Conservation (phyloP, 495 filamentous ascomycete genomes). For the Neurospora sp. region DNA sequence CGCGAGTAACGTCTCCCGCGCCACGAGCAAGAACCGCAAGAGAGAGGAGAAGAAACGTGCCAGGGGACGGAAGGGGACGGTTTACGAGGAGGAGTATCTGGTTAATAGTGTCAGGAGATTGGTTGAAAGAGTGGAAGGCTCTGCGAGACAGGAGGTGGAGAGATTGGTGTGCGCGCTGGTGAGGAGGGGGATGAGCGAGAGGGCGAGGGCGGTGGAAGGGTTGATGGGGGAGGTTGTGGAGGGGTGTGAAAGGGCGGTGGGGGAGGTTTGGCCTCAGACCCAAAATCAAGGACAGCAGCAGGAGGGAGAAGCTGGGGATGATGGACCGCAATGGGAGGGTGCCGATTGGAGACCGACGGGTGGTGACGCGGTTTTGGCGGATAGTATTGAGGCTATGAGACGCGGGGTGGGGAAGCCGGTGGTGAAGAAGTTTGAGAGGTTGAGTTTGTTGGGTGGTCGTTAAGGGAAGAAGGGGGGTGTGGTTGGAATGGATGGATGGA, state of each 20-base stretch:
- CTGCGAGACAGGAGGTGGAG: conserved; percentile 51
- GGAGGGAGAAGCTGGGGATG: background rate
- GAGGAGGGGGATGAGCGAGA: conserved; percentile 76
- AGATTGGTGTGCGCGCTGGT: conserved; percentile 63
- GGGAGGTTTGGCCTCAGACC: conserved; percentile 66
- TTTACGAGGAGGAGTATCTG: conserved; percentile 97
- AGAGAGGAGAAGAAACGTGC: conserved; percentile 93
- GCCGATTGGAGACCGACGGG: conserved; percentile 26
- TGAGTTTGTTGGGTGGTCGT: conserved; percentile 31
- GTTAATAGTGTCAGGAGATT: conserved; percentile 77
- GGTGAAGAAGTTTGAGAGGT: conserved; percentile 38
- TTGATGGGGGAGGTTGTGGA: conserved; percentile 61
- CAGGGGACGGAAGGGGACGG: conserved; percentile 84
- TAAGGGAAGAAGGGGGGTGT: background rate
- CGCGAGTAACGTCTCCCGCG: conserved; percentile 52
- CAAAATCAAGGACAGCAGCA: too few relatives aligned
- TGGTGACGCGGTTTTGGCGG: conserved; percentile 41
- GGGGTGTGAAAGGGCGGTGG: conserved; percentile 50
- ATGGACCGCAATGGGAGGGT: too few relatives aligned
- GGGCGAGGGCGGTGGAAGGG: conserved; percentile 66
- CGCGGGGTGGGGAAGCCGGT: conserved; percentile 35
- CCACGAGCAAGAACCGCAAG: conserved; percentile 71
- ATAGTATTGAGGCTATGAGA: conserved; percentile 37
- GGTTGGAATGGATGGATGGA: background rate
- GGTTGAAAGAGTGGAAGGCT: conserved; percentile 69